Evolutionary conservation across 768 basidiomycete genomes (phyloP).

Genomic region (Suillus clintonianus): DNA sequence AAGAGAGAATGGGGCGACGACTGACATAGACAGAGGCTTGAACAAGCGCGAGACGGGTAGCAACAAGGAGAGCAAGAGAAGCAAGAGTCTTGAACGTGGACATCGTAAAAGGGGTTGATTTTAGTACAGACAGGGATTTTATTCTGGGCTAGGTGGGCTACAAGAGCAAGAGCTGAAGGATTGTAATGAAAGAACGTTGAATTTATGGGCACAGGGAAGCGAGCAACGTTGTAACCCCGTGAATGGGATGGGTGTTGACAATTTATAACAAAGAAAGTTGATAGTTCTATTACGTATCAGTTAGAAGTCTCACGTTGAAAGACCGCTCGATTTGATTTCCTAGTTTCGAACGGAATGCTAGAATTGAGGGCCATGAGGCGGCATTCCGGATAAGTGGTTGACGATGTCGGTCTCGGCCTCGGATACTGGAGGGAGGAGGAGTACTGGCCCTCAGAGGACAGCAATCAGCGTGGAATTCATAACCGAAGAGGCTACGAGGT

Average conservation of each 20-base stretch:
- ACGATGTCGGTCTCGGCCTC: background rate
- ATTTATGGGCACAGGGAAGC: conserved; percentile 31
- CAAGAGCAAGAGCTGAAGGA: conserved; percentile 8
- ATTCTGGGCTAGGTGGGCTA: conserved; percentile 1
- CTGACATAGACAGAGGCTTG: conserved; percentile 23
- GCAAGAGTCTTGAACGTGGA: conserved; percentile 8
- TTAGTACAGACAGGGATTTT: background rate
- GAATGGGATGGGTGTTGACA: conserved; percentile 10
- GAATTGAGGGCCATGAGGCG: background rate
- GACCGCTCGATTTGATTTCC: background rate
- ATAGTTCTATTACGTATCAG: background rate
- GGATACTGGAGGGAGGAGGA: too few species aligned
- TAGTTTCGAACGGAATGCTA: conserved; percentile 8
- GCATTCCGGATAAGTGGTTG: background rate
- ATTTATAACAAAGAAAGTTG: background rate
- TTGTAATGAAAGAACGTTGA: conserved; percentile 9
- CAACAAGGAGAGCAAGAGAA: conserved; percentile 23
- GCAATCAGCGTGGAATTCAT: conserved; percentile 18
- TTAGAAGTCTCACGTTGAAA: background rate
- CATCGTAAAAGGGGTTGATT: conserved; percentile 14
- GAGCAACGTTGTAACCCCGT: conserved; percentile 12
- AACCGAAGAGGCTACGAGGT: conserved; percentile 16
- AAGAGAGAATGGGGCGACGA: background rate
- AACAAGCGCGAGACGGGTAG: conserved; percentile 11
- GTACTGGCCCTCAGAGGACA: background rate